A percentile compares a stretch with the other conserved stretches of the same genome.
These are phyloP conservation scores for Dittrichia graveolens DNA, from an alignment of 129 eudicot genomes.

Conservation along the genomic window DNA sequence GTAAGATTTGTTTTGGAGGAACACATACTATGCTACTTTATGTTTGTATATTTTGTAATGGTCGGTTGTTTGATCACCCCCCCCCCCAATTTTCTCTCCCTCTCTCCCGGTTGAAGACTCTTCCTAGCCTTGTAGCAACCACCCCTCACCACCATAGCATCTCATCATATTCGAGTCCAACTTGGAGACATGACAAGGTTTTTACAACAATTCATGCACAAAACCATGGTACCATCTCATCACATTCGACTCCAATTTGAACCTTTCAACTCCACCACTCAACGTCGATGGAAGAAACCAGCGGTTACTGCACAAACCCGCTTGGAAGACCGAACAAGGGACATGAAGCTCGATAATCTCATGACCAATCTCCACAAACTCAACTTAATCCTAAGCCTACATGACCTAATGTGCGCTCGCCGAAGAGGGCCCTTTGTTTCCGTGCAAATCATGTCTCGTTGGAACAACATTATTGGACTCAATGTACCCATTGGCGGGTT, in stretches of 20 bases:
- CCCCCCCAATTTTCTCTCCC: too few relatives aligned
- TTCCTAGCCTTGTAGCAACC: too few relatives aligned
- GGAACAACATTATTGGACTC: conserved; percentile 56
- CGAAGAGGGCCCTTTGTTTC: conserved; percentile 75
- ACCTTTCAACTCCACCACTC: conserved; percentile 60
- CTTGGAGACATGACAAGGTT: conserved; percentile 29
- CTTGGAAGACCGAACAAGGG: conserved; percentile 69
- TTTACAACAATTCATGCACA: conserved; percentile 26
- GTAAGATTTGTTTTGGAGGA: too few relatives aligned
- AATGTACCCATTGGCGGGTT: conserved; percentile 54
- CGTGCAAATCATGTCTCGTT: conserved; percentile 62
- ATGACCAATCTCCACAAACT: conserved; percentile 51
- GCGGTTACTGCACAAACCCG: conserved; percentile 76
- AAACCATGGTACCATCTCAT: conserved; percentile 6
- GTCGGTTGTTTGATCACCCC: too few relatives aligned
- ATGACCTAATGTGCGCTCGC: conserved; percentile 49
- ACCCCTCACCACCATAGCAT: too few relatives aligned
- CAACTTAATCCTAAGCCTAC: conserved; percentile 51
- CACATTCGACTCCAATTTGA: conserved; percentile 37
- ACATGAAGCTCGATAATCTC: conserved; percentile 66
- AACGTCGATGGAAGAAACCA: conserved; percentile 72
- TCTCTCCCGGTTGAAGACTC: too few relatives aligned
- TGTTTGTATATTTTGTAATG: too few relatives aligned
- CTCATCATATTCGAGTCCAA: too few relatives aligned
- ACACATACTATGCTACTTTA: too few relatives aligned